Conservation (phyloP, 169 alveolate genomes). For the Hepatocystis sp. region DNA sequence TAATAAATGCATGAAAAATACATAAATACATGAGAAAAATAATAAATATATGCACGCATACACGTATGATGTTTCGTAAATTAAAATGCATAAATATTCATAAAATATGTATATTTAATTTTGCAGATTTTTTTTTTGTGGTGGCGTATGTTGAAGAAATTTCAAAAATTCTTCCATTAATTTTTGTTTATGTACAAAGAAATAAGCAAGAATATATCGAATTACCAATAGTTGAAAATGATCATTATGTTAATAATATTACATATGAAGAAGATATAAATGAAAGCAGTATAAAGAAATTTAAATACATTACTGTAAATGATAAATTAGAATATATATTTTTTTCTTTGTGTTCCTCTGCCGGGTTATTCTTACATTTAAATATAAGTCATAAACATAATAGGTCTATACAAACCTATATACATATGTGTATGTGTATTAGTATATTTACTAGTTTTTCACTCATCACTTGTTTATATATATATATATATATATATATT, state of each 20-base stretch:
- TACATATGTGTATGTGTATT: background rate
- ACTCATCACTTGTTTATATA: background rate
- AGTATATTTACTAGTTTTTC: background rate
- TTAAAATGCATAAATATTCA: background rate
- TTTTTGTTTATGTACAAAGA: conserved; percentile 13
- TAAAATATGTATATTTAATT: background rate
- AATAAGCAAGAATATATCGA: conserved; percentile 27
- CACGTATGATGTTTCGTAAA: background rate
- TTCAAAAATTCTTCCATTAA: conserved; percentile 43
- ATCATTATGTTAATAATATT: conserved; percentile 1
- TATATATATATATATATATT: too few relatives aligned
- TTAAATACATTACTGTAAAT: conserved; percentile 32
- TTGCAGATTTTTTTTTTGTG: conserved; percentile 55
- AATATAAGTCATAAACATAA: background rate
- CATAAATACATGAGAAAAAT: background rate
- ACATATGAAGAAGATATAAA: conserved; percentile 24
- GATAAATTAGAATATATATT: conserved; percentile 43
- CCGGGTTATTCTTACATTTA: conserved; percentile 46
- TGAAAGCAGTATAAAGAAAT: conserved; percentile 3
- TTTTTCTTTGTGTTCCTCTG: conserved; percentile 71
- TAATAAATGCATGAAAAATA: background rate
- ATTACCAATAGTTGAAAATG: conserved; percentile 29
- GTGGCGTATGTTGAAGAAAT: conserved; percentile 73
- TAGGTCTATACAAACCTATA: background rate
- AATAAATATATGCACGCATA: background rate